Evolutionary conservation across 768 basidiomycete genomes (phyloP).

Genomic region (Boletus sensibilis): DNA sequence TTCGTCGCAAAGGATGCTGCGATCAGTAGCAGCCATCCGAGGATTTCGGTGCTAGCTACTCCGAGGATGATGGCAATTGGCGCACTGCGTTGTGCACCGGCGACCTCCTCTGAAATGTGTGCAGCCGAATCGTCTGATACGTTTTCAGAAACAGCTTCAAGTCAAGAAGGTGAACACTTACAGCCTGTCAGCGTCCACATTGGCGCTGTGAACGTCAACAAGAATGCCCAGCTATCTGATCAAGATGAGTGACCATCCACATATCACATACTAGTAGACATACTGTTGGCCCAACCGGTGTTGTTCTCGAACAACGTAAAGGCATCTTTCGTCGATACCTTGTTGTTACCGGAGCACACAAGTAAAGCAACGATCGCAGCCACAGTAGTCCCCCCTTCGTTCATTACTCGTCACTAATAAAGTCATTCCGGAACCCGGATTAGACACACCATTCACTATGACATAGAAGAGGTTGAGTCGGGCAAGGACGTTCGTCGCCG

Average conservation of each 20-base stretch:
- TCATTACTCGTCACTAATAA: background rate
- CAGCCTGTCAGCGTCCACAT: slow-evolving; percentile 84
- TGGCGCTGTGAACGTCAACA: slow-evolving; percentile 68
- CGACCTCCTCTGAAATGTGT: slow-evolving; percentile 71
- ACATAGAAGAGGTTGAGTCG: slow-evolving; percentile 72
- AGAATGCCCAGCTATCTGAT: slow-evolving; percentile 72
- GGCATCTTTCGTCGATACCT: slow-evolving; percentile 66
- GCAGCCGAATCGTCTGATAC: slow-evolving; percentile 69
- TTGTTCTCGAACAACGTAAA: slow-evolving; percentile 72
- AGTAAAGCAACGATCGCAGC: slow-evolving; percentile 62
- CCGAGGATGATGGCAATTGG: slow-evolving; percentile 69
- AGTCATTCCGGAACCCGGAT: background rate
- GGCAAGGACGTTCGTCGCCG: slow-evolving; percentile 63
- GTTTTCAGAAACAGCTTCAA: background rate
- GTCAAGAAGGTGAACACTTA: slow-evolving; percentile 31
- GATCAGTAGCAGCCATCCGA: slow-evolving; percentile 68
- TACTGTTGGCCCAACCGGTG: slow-evolving; percentile 64
- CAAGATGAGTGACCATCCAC: background rate
- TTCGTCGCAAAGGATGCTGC: slow-evolving; percentile 63
- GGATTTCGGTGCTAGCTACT: slow-evolving; percentile 54
- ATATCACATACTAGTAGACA: slow-evolving; percentile 12
- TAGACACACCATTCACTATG: slow-evolving; percentile 53
- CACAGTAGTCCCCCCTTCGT: slow-evolving; percentile 59
- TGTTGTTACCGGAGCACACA: slow-evolving; percentile 52
- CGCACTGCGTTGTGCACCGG: slow-evolving; percentile 60